These are phyloP conservation scores for Salmacisia buchloeana DNA, from an alignment of 1,284 basidiomycete genomes.

Conservation along the genomic window DNA sequence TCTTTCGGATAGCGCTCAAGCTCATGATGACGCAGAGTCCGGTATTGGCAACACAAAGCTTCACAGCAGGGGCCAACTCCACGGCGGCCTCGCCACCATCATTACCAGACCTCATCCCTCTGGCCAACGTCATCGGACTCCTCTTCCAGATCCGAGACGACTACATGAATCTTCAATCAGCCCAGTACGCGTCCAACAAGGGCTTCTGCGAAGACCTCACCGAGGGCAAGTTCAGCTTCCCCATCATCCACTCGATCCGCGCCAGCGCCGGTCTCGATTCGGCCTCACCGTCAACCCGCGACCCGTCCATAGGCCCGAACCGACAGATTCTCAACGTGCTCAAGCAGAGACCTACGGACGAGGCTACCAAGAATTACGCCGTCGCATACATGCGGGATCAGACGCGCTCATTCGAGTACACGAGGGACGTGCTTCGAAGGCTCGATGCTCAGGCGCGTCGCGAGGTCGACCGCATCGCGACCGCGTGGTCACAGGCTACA, in stretches of 20 bases:
- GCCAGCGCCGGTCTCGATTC: constrained; percentile 13
- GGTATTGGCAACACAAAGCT: not conserved
- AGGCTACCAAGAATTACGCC: constrained; percentile 43
- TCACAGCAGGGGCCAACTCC: not conserved
- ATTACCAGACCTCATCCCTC: constrained; percentile 57
- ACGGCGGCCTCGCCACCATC: not conserved
- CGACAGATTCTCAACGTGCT: constrained; percentile 43
- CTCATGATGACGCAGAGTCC: constrained; percentile 75
- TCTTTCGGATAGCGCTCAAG: constrained; percentile 86
- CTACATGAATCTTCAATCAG: constrained; percentile 88
- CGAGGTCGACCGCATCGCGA: constrained; percentile 25
- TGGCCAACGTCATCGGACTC: constrained; percentile 89
- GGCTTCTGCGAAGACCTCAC: constrained; percentile 91
- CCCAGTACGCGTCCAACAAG: constrained; percentile 80
- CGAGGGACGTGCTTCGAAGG: constrained; percentile 31
- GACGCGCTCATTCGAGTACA: constrained; percentile 43
- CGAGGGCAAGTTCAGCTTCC: constrained; percentile 95
- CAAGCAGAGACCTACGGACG: constrained; percentile 37
- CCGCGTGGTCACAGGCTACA: not conserved
- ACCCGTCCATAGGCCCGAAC: constrained; percentile 13
- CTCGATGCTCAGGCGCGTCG: constrained; percentile 30
- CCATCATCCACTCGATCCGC: constrained; percentile 80
- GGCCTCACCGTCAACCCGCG: not conserved
- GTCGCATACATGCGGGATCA: constrained; percentile 42
- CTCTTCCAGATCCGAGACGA: constrained; percentile 96